Percentiles rank a stretch among this genome's conserved stretches.
phyloP scores from a whole-genome alignment of 2,329 filamentous ascomycete genomes.

The Aspergillus niger region DNA sequence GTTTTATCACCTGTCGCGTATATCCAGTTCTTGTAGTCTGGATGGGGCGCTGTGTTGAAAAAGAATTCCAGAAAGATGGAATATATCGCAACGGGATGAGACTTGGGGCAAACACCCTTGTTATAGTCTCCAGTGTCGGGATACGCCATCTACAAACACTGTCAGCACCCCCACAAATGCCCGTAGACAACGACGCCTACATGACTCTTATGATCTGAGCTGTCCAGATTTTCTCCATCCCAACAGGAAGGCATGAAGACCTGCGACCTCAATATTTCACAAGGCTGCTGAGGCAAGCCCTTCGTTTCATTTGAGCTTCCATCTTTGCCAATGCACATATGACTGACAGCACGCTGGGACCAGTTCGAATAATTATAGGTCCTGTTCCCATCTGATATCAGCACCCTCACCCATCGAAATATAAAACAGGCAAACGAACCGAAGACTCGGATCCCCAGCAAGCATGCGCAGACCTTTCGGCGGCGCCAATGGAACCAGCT shows the following conservation, averaged over 20 bases:
- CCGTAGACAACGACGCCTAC: conserved; percentile 19
- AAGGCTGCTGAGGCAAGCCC: conserved; percentile 64
- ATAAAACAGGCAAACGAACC: conserved; percentile 10
- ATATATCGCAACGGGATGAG: conserved; percentile 57
- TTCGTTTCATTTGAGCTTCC: conserved; percentile 48
- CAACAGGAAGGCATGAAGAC: conserved; percentile 44
- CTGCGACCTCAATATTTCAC: conserved; percentile 33
- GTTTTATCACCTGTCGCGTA: conserved; percentile 53
- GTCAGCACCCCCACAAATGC: background rate
- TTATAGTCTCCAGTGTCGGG: conserved; percentile 36
- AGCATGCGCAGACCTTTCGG: conserved; percentile 27
- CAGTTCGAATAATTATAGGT: conserved; percentile 21
- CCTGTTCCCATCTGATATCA: conserved; percentile 9
- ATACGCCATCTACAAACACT: conserved; percentile 34
- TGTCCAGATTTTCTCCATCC: conserved; percentile 39
- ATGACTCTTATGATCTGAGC: conserved; percentile 36
- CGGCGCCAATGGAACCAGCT: conserved; percentile 19
- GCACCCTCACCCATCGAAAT: background rate
- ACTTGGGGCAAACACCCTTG: conserved; percentile 34
- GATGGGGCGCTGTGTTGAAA: conserved; percentile 56
- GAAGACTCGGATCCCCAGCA: conserved; percentile 23
- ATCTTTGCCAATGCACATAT: conserved; percentile 57
- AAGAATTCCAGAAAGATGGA: conserved; percentile 64
- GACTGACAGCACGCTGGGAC: conserved; percentile 54
- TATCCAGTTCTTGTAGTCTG: conserved; percentile 47